These are phyloP conservation scores for Dipteronia sinensis DNA, from an alignment of 345 rosid species.

Conservation along the genomic window DNA sequence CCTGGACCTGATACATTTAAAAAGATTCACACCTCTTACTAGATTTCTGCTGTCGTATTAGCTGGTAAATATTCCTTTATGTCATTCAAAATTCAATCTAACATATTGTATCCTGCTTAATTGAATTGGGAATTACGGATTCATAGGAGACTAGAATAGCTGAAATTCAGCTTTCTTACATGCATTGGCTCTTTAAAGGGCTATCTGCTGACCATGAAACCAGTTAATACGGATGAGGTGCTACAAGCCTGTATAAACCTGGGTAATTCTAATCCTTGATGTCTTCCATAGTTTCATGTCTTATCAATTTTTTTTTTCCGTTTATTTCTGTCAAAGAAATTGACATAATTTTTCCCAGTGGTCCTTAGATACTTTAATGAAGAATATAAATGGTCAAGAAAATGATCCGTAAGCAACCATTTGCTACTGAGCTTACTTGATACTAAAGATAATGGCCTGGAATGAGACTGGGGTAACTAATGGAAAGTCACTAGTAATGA, in stretches of 20 bases:
- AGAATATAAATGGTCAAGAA: not conserved
- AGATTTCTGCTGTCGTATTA: not conserved
- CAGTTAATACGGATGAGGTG: not conserved
- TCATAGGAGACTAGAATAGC: not conserved
- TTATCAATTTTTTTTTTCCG: not conserved
- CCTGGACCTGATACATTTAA: not conserved
- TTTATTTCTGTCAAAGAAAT: not conserved
- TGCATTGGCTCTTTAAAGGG: not conserved
- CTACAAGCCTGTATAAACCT: not conserved
- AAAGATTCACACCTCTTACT: not conserved
- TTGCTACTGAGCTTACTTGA: not conserved
- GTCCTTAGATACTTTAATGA: not conserved
- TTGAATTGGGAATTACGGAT: constrained; percentile 4
- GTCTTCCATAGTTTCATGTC: not conserved
- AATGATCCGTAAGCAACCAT: not conserved
- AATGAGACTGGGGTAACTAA: constrained; percentile 3
- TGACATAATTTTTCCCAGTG: not conserved
- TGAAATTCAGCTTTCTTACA: not conserved
- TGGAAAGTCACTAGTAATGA: not conserved
- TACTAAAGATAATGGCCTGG: not conserved
- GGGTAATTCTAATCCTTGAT: not conserved
- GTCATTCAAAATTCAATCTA: not conserved
- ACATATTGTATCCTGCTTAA: not conserved
- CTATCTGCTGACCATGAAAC: not conserved
- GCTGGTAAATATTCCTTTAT: not conserved